phyloP scores from a whole-genome alignment of 768 basidiomycete genomes.

The Tulasnella sp. region DNA sequence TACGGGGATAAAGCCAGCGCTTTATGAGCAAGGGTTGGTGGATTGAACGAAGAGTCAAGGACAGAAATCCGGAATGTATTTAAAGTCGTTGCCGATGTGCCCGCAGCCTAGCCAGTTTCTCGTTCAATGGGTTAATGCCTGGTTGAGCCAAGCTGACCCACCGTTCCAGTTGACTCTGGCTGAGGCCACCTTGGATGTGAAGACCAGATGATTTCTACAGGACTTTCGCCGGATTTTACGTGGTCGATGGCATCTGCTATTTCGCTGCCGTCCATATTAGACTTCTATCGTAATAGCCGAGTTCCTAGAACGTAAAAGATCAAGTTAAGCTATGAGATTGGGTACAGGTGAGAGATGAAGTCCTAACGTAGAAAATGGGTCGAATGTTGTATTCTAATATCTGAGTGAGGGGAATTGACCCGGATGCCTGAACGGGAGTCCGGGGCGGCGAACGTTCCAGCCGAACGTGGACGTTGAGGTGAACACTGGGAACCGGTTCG shows the following conservation, averaged over 20 bases:
- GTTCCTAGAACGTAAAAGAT: neutral
- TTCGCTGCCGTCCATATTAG: neutral
- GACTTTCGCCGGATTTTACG: neutral
- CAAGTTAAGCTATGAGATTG: neutral
- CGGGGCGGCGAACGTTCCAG: constrained; percentile 6
- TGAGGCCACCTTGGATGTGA: constrained; percentile 66
- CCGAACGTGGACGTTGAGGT: constrained; percentile 3
- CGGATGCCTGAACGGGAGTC: constrained; percentile 7
- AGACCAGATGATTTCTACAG: constrained; percentile 58
- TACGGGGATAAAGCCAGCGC: constrained; percentile 52
- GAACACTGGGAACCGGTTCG: constrained; percentile 19
- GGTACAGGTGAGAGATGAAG: neutral
- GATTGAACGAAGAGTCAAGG: constrained; percentile 93
- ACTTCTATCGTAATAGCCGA: neutral
- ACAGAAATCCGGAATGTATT: constrained; percentile 55
- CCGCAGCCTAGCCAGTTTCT: neutral
- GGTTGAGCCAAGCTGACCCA: neutral
- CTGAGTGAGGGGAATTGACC: neutral
- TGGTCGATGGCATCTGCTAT: neutral
- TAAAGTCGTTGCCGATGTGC: constrained; percentile 18
- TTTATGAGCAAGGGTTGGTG: constrained; percentile 81
- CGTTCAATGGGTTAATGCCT: neutral
- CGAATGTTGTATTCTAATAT: neutral
- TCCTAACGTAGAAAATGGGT: neutral
- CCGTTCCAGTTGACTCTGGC: constrained; percentile 32